These are phyloP conservation scores for Zalerion maritima DNA, from an alignment of 495 filamentous ascomycete species.

Conservation along the genomic window DNA sequence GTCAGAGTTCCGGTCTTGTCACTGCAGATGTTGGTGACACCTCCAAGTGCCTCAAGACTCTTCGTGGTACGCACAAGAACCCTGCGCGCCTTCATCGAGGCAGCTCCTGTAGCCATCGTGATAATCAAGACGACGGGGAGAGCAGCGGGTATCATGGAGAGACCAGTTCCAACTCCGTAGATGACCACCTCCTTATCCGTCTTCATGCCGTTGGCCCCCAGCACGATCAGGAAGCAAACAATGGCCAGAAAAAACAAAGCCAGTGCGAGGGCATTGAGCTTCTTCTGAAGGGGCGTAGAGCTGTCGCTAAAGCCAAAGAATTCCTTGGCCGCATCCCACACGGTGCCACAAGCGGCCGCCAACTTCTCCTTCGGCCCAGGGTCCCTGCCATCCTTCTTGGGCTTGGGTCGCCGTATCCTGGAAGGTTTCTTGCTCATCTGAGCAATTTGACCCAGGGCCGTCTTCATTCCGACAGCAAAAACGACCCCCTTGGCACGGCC, in stretches of 20 bases:
- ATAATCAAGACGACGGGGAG: constrained; percentile 56
- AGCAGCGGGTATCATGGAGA: constrained; percentile 59
- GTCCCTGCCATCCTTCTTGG: constrained; percentile 50
- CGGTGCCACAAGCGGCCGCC: not conserved
- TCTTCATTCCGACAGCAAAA: constrained; percentile 54
- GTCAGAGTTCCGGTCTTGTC: constrained; percentile 82
- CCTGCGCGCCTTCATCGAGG: constrained; percentile 58
- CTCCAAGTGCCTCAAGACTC: constrained; percentile 66
- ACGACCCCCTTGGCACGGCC: constrained; percentile 55
- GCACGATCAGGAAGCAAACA: constrained; percentile 38
- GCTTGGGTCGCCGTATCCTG: constrained; percentile 45
- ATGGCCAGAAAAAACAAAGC: constrained; percentile 61
- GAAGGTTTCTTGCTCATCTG: constrained; percentile 41
- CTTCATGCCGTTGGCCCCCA: constrained; percentile 59
- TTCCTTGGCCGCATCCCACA: constrained; percentile 5
- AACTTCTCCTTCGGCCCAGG: not conserved
- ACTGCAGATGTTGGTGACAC: constrained; percentile 78
- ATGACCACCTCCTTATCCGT: constrained; percentile 60
- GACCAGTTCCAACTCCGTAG: constrained; percentile 62
- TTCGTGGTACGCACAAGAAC: constrained; percentile 52
- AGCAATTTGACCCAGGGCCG: constrained; percentile 59
- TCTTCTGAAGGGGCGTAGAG: constrained; percentile 67
- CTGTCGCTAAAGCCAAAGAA: constrained; percentile 66
- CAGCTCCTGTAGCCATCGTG: constrained; percentile 65
- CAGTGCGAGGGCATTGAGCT: constrained; percentile 63